A percentile compares a stretch with the other conserved stretches of the same genome.
phyloP scores from a whole-genome alignment of 1,139 yeast species.

The Meyerozyma guilliermondii region DNA sequence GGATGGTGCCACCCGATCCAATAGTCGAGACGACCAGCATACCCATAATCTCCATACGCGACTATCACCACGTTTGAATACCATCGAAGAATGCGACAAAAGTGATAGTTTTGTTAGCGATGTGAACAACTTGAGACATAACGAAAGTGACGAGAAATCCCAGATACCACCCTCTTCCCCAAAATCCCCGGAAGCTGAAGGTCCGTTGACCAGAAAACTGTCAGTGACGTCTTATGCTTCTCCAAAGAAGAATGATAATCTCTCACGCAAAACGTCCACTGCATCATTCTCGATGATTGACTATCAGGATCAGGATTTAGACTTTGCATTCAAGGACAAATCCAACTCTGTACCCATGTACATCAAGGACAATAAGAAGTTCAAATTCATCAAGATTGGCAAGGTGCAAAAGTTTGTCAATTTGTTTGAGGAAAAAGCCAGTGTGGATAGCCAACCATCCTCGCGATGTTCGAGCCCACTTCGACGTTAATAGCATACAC shows the following conservation, averaged over 20 bases:
- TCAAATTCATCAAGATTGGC: slow-evolving; percentile 44
- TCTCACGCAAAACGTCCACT: slow-evolving; percentile 17
- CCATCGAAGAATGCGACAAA: slow-evolving; percentile 5
- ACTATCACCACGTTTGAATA: neutral
- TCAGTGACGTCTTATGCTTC: slow-evolving; percentile 14
- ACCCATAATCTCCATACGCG: slow-evolving; percentile 1
- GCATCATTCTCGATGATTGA: slow-evolving; percentile 20
- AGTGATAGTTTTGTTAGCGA: slow-evolving; percentile 20
- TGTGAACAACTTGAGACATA: slow-evolving; percentile 30
- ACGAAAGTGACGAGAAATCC: slow-evolving; percentile 17
- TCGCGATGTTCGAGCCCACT: slow-evolving; percentile 5
- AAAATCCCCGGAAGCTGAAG: slow-evolving; percentile 9
- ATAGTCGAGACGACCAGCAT: slow-evolving; percentile 5
- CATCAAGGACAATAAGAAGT: slow-evolving; percentile 40
- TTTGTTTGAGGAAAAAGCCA: slow-evolving; percentile 37
- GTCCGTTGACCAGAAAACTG: slow-evolving; percentile 7
- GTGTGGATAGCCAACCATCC: slow-evolving; percentile 10
- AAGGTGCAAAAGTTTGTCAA: slow-evolving; percentile 45
- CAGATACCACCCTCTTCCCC: slow-evolving; percentile 11
- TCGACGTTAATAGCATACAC: slow-evolving; percentile 1
- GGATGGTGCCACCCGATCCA: slow-evolving; percentile 3
- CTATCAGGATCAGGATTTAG: slow-evolving; percentile 17
- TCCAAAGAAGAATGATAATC: slow-evolving; percentile 11
- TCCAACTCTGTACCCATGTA: slow-evolving; percentile 32
- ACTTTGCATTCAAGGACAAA: slow-evolving; percentile 27